Percentiles rank a stretch among this genome's conserved stretches.
Evolutionary conservation across 2,329 filamentous ascomycete genomes (phyloP).

Genomic region (Coniella lustricola): DNA sequence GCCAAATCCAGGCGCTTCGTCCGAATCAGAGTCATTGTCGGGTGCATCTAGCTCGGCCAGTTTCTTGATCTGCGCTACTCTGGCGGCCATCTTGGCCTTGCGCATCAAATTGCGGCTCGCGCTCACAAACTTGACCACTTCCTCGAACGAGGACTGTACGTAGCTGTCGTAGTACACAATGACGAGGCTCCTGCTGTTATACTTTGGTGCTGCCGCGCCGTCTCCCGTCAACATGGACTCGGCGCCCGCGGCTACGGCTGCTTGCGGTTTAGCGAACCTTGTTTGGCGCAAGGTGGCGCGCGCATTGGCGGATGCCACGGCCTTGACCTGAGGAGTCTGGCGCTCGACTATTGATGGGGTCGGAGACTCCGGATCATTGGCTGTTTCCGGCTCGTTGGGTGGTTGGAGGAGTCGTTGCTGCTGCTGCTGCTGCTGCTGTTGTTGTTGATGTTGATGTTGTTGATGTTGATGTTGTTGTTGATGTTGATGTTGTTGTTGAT

Average conservation of each 20-base stretch:
- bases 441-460: background rate
- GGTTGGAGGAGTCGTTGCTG: background rate
- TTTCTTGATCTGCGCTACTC: conserved; percentile 58
- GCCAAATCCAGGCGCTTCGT: conserved; percentile 13
- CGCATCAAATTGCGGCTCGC: conserved; percentile 75
- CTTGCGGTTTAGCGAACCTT: conserved; percentile 28
- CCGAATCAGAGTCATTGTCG: conserved; percentile 36
- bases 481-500: background rate
- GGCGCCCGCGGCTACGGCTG: conserved; percentile 17
- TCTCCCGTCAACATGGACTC: conserved; percentile 47
- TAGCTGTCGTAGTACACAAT: conserved; percentile 91
- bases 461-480: too few species aligned
- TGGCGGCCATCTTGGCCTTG: conserved; percentile 79
- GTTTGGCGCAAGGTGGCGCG: conserved; percentile 43
- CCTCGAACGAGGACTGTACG: conserved; percentile 75
- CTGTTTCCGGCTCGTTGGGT: conserved; percentile 9
- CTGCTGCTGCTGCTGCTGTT: background rate
- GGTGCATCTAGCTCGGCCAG: conserved; percentile 53
- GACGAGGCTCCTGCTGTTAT: conserved; percentile 67
- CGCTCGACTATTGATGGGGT: conserved; percentile 30
- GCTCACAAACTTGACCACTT: conserved; percentile 74
- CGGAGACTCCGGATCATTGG: conserved; percentile 24
- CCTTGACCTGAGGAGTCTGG: conserved; percentile 38
- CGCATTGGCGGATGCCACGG: conserved; percentile 38
- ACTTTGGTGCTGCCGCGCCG: conserved; percentile 39